Percentiles rank a stretch among this genome's conserved stretches.
Evolutionary conservation across 225 moss, liverwort and hornwort genomes (phyloP).

Genomic region (Neckera pumila): DNA sequence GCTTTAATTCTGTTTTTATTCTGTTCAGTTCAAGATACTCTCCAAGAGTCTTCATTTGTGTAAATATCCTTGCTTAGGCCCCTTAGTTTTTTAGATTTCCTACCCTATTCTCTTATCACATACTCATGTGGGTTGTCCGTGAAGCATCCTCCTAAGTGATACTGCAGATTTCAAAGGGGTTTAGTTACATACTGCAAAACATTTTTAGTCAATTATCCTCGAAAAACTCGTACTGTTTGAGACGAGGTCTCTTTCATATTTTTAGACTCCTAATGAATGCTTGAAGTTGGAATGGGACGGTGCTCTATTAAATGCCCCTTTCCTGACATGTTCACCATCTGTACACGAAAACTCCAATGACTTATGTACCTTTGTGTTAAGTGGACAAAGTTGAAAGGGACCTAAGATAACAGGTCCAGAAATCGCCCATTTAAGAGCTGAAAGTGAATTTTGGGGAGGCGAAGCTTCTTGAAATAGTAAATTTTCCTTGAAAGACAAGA

Average conservation of each 20-base stretch:
- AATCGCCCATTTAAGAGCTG: no score
- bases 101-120: neutral
- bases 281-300: neutral
- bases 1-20: neutral
- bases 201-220: neutral
- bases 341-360: neutral
- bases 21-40: no score
- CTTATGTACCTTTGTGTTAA: neutral
- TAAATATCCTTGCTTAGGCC: neutral
- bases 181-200: neutral
- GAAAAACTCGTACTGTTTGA: neutral
- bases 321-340: neutral
- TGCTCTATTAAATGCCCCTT: neutral
- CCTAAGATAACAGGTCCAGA: no score
- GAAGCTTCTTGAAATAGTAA: no score
- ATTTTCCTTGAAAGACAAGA: no score
- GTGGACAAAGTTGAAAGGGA: neutral
- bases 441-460: no score
- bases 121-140: neutral
- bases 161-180: neutral
- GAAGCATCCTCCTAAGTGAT: neutral
- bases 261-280: neutral
- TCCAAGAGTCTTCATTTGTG: neutral
- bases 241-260: neutral
- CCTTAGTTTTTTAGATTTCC: neutral